A percentile compares a stretch with the other conserved stretches of the same genome.
Conservation (phyloP, 768 basidiomycete species). For the Leccinellum albellum region DNA sequence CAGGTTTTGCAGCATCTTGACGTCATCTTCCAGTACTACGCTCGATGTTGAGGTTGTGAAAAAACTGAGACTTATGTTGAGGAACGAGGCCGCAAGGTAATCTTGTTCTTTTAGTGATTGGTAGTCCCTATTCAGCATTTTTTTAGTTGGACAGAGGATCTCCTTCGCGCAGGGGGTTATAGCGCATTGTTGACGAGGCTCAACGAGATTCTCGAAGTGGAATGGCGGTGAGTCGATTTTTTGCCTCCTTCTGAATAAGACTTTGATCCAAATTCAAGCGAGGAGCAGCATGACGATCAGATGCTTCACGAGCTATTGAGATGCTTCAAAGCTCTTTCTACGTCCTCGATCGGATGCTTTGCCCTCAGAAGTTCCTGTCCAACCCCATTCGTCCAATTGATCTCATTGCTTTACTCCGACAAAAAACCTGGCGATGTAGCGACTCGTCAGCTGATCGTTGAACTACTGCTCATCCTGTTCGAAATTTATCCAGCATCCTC, state of each 20-base stretch:
- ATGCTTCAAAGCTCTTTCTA: conserved; percentile 91
- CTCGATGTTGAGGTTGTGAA: conserved; percentile 86
- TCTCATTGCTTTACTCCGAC: conserved; percentile 87
- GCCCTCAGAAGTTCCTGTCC: conserved; percentile 89
- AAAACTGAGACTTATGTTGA: conserved; percentile 77
- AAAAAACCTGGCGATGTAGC: conserved; percentile 96
- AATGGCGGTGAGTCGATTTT: conserved; percentile 78
- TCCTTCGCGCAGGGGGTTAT: conserved; percentile 82
- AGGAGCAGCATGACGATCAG: conserved; percentile 97
- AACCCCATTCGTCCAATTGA: conserved; percentile 80
- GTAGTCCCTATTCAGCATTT: background rate
- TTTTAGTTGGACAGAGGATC: conserved; percentile 86
- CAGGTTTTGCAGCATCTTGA: conserved; percentile 64
- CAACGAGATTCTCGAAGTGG: conserved; percentile 89
- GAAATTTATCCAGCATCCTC: conserved; percentile 80
- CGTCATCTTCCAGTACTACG: conserved; percentile 62
- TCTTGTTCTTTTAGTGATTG: conserved; percentile 9
- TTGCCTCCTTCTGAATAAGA: background rate
- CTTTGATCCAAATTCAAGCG: conserved; percentile 45
- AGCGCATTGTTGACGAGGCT: conserved; percentile 75
- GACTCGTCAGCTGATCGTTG: conserved; percentile 85
- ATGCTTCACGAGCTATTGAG: conserved; percentile 87
- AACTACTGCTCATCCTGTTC: conserved; percentile 81
- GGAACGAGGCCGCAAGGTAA: conserved; percentile 89
- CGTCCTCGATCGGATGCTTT: conserved; percentile 83